Base-by-base conservation (phyloP, 148 eudicot species). In the Nyssa sinensis region DNA sequence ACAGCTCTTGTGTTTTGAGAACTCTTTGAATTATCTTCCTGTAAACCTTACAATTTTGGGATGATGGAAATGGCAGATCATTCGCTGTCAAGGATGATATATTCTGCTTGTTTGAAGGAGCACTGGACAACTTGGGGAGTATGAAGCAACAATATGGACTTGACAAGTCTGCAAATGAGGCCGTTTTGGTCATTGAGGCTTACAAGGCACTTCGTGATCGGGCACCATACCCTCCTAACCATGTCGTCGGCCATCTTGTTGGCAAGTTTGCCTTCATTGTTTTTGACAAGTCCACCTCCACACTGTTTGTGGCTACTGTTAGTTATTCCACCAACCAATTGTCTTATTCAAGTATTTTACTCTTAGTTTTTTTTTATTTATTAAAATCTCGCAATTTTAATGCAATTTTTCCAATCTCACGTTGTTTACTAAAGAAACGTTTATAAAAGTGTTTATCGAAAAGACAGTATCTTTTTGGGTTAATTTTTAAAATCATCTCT, bases 161-260 rank as follows among this genome's bases (percentile, higher is more conserved):
- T 7, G 79, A 85, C 31, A 94, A 92, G 78, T 76, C 89, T 0
- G 83, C 91, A 5, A 88, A 86, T 31, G 98, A 94, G 75, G 90
- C 88, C 3, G 79, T 92, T 74, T 79, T 94, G 72, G 84, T 92
- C 35, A 90, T 92, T 23, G 98, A 94, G 78, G 98, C 98, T 5
- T 94, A 92, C 84, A 94, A 90, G 84, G 83, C 97, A 3, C 91
- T 94, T 17, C 96, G 98, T 25, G 98, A 94, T 70, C 82, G 98
- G 10, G 98, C 97, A 31, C 98, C 98, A 35, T 88, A 92, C 78
- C 98, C 98, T 35, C 82, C 96, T 1, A 92, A 77, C 90, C 97
- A 90, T 72, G 94, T 92, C 35, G 92, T 94, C 4, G 87, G 91
- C 71, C 97, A 94, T 80, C 92, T 94, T 33, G 78, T 77, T 1